phyloP scores from a whole-genome alignment of 1,139 yeast species.

The Zygosaccharomyces pseudobailii region DNA sequence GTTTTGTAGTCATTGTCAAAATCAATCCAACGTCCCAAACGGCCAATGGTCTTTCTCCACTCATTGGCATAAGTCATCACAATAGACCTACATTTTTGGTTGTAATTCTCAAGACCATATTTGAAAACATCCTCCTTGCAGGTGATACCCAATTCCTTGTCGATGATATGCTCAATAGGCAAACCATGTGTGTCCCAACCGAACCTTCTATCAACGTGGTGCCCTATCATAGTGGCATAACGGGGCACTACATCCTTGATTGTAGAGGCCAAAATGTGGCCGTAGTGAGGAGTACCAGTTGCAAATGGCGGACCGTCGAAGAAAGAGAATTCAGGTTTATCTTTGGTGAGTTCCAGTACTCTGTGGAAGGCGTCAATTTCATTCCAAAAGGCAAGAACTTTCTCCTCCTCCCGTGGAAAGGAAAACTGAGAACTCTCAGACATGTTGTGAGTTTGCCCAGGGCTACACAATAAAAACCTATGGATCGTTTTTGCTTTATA shows the following conservation, averaged over 20 bases:
- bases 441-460: slow-evolving; percentile 15
- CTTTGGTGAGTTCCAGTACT: slow-evolving; percentile 77
- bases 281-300: slow-evolving; percentile 98
- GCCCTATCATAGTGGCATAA: slow-evolving; percentile 96
- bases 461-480: not conserved
- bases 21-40: slow-evolving; percentile 98
- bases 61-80: slow-evolving; percentile 96
- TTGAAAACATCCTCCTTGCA: slow-evolving; percentile 92
- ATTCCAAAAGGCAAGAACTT: slow-evolving; percentile 74
- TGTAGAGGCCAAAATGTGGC: slow-evolving; percentile 94
- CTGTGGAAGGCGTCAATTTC: slow-evolving; percentile 90
- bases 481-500: not conserved
- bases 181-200: slow-evolving; percentile 99
- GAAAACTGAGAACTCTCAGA: slow-evolving; percentile 36
- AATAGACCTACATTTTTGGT: slow-evolving; percentile 89
- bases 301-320: slow-evolving; percentile 99
- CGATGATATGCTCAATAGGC: slow-evolving; percentile 97
- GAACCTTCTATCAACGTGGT: slow-evolving; percentile 91
- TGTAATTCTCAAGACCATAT: slow-evolving; percentile 90
- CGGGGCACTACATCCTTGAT: slow-evolving; percentile 96
- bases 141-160: slow-evolving; percentile 90
- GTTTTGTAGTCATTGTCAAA: slow-evolving; percentile 98
- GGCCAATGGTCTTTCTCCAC: slow-evolving; percentile 88
- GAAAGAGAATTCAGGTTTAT: slow-evolving; percentile 81
- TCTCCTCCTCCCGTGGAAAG: slow-evolving; percentile 87